Base-by-base conservation (phyloP, 345 rosid species). In the Pistacia integerrima region DNA sequence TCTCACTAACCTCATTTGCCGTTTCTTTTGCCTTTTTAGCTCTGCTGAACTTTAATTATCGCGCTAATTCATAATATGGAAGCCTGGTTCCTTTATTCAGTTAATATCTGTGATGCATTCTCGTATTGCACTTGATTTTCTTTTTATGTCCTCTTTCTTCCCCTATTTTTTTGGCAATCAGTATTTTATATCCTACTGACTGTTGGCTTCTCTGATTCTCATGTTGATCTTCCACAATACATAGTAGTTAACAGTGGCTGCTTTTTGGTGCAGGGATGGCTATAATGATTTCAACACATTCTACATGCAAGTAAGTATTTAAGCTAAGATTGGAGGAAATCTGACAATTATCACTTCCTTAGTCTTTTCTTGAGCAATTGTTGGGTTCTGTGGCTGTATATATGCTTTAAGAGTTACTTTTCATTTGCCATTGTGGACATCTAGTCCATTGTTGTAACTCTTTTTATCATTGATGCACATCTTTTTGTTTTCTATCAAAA, bases 201-300 rank as follows among this genome's bases (percentile, higher is more conserved):
- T 63, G 64, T 63, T 63, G 38, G 67, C 38, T 5, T 41, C 8
- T 41, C 46, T 5, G 9, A 41, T 41, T 41, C 46, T 41, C 46
- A 54, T 71, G 13, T 36, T 20, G 49, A 65, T 18, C 20, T 65
- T 20, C 25, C 36, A 20, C 46, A 44, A 69, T 4, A 28, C 59
- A 74, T 56, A 20, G 22, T 70, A 28, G 55, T 69, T 81, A 59
- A 81, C 44, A 20, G 36, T 44, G 35, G 18, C 20, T 78, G 9
- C 58, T 80, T 44, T 77, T 89, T 84, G 86, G 76, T 91, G 88
- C 92, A 96, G 98, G 87, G 99, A 96, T 86, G 99, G 99, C 56
- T 96, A 93, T 81, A 96, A 96, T 49, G 98, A 96, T 86, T 93
- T 96, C 93, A 96, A 96, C 82, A 96, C 97, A 30, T 96, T 96